phyloP scores from a whole-genome alignment of 495 filamentous ascomycete species.

The Penicillium turbatum region DNA sequence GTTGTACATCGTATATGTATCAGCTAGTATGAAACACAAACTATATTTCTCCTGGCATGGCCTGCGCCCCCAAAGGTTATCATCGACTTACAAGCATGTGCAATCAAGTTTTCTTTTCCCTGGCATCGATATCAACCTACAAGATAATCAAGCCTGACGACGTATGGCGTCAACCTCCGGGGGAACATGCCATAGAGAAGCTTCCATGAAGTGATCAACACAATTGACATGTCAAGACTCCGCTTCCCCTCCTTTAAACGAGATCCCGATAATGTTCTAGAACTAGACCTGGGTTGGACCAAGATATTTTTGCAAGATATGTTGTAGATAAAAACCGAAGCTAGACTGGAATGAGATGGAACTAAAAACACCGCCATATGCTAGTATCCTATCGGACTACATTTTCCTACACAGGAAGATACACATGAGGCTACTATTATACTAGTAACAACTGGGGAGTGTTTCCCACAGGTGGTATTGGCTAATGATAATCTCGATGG shows the following conservation, averaged over 20 bases:
- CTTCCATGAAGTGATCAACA: not conserved
- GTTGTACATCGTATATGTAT: no score
- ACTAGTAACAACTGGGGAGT: not conserved
- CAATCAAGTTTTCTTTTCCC: no score
- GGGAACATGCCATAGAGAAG: not conserved
- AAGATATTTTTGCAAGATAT: no score
- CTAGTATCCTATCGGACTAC: conserved; percentile 1
- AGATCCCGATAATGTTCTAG: conserved; percentile 1
- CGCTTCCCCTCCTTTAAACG: not conserved
- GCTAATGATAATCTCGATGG: not conserved
- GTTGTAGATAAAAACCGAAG: not conserved
- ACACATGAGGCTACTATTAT: not conserved
- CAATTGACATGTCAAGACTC: not conserved
- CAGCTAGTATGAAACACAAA: no score
- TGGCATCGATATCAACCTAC: not conserved
- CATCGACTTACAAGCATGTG: no score
- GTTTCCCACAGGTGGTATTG: not conserved
- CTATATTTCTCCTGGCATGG: no score
- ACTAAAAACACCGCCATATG: not conserved
- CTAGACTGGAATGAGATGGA: not conserved
- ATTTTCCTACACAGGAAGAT: conserved; percentile 1
- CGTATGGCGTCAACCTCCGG: not conserved
- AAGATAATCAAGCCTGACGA: no score
- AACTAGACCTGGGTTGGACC: not conserved
- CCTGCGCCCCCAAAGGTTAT: no score